Evolutionary conservation across 768 basidiomycete species (phyloP).

Genomic region (Pleurotus salmoneostramineus): DNA sequence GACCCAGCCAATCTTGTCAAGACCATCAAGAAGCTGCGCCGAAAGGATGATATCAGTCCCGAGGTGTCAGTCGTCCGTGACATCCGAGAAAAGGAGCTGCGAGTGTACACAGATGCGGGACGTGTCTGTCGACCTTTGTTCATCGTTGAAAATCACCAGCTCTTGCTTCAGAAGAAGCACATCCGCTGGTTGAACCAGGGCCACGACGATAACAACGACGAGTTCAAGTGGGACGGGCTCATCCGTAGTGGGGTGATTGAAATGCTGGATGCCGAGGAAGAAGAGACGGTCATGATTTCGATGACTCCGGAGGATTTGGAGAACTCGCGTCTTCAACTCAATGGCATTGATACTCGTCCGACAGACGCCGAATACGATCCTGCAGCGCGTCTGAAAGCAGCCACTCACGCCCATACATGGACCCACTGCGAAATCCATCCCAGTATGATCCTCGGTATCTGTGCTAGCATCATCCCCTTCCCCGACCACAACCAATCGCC

Average conservation of each 20-base stretch:
- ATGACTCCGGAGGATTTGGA: conserved; percentile 98
- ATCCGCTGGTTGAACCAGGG: conserved; percentile 66
- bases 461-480: conserved; percentile 99
- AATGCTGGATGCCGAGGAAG: conserved; percentile 95
- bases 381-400: conserved; percentile 83
- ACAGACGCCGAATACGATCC: conserved; percentile 78
- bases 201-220: conserved; percentile 52
- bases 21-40: conserved; percentile 87
- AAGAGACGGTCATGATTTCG: conserved; percentile 99
- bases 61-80: conserved; percentile 98
- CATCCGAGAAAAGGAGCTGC: conserved; percentile 91
- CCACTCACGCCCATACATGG: conserved; percentile 85
- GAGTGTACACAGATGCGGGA: conserved; percentile 95
- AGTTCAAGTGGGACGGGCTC: conserved; percentile 81
- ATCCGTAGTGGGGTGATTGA: conserved; percentile 89
- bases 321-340: conserved; percentile 66
- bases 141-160: conserved; percentile 90
- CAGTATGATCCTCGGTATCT: conserved; percentile 97
- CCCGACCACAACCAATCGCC: conserved; percentile 99
- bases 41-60: conserved; percentile 92
- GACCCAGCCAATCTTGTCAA: conserved; percentile 90
- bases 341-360: conserved; percentile 51
- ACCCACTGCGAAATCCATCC: conserved; percentile 99
- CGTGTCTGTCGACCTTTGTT: conserved; percentile 96
- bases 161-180: conserved; percentile 81